Evolutionary conservation across 352 stramenopile genomes (phyloP).

Genomic region (Phytophthora pini): DNA sequence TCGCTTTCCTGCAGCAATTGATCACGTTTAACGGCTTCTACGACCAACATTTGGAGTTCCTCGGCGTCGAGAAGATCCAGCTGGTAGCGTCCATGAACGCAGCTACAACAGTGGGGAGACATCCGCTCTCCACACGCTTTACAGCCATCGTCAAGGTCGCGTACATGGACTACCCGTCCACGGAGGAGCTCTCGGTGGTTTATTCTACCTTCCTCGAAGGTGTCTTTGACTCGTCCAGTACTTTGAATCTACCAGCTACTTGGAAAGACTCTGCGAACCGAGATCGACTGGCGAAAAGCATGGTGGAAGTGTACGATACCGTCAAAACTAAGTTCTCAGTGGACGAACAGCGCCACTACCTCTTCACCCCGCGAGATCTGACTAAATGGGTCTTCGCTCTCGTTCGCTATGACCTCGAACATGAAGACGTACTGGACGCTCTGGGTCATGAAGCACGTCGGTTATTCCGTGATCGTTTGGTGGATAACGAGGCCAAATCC

Average conservation of each 20-base stretch:
- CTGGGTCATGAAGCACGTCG: constrained; percentile 89
- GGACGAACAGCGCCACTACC: constrained; percentile 94
- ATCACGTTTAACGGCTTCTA: constrained; percentile 97
- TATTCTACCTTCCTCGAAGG: constrained; percentile 91
- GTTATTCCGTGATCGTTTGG: constrained; percentile 92
- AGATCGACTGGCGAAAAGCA: constrained; percentile 83
- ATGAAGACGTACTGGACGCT: constrained; percentile 92
- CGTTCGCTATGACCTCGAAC: constrained; percentile 89
- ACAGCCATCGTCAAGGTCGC: constrained; percentile 94
- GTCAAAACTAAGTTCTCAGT: constrained; percentile 92
- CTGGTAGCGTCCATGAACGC: constrained; percentile 96
- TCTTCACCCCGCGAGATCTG: constrained; percentile 94
- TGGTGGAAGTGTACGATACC: constrained; percentile 93
- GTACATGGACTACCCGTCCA: constrained; percentile 93
- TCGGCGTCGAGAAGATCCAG: constrained; percentile 93
- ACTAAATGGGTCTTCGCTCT: constrained; percentile 93
- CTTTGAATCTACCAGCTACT: constrained; percentile 43
- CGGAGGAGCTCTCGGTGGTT: constrained; percentile 88
- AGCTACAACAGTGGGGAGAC: constrained; percentile 91
- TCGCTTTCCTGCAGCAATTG: constrained; percentile 96
- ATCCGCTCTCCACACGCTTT: constrained; percentile 93
- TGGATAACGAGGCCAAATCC: constrained; percentile 72
- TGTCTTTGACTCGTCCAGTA: constrained; percentile 59
- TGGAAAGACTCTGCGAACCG: constrained; percentile 67
- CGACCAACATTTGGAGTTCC: constrained; percentile 94